These are phyloP conservation scores for Candida labiduridarum DNA, from an alignment of 1,139 yeast genomes.

Conservation along the genomic window DNA sequence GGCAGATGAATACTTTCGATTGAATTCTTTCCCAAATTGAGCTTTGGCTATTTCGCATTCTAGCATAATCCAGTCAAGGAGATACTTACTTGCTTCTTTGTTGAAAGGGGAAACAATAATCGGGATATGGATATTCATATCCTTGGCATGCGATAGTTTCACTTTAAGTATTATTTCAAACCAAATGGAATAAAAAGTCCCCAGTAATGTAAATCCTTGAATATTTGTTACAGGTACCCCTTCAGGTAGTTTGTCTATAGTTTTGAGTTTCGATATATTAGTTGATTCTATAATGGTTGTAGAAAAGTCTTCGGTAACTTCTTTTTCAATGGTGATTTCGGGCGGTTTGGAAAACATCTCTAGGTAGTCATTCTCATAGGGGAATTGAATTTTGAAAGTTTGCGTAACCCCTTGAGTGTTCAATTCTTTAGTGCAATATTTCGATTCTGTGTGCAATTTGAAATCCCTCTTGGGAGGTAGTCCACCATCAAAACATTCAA, in stretches of 20 bases:
- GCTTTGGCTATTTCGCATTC: slow-evolving; percentile 51
- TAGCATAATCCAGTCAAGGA: slow-evolving; percentile 52
- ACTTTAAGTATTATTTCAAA: slow-evolving; percentile 54
- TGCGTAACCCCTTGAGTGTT: slow-evolving; percentile 35
- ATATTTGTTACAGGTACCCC: slow-evolving; percentile 49
- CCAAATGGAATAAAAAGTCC: slow-evolving; percentile 53
- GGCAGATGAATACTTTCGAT: slow-evolving; percentile 24
- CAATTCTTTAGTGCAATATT: slow-evolving; percentile 27
- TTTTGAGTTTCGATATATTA: slow-evolving; percentile 16
- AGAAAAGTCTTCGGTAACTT: slow-evolving; percentile 7
- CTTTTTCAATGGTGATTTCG: slow-evolving; percentile 4
- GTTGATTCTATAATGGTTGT: slow-evolving; percentile 16
- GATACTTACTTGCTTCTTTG: slow-evolving; percentile 43
- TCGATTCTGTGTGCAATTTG: slow-evolving; percentile 33
- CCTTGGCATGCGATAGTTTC: slow-evolving; percentile 52
- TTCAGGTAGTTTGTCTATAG: slow-evolving; percentile 30
- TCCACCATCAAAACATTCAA: slow-evolving; percentile 53
- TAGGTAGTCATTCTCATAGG: slow-evolving; percentile 41
- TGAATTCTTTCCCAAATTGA: slow-evolving; percentile 36
- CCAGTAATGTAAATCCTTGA: slow-evolving; percentile 52
- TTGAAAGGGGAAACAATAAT: slow-evolving; percentile 58
- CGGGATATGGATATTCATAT: slow-evolving; percentile 52
- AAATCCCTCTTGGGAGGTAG: slow-evolving; percentile 39
- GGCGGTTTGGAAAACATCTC: slow-evolving; percentile 24
- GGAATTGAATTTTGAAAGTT: slow-evolving; percentile 33